phyloP scores from a whole-genome alignment of 768 basidiomycete genomes.

The Lactarius trivialis region DNA sequence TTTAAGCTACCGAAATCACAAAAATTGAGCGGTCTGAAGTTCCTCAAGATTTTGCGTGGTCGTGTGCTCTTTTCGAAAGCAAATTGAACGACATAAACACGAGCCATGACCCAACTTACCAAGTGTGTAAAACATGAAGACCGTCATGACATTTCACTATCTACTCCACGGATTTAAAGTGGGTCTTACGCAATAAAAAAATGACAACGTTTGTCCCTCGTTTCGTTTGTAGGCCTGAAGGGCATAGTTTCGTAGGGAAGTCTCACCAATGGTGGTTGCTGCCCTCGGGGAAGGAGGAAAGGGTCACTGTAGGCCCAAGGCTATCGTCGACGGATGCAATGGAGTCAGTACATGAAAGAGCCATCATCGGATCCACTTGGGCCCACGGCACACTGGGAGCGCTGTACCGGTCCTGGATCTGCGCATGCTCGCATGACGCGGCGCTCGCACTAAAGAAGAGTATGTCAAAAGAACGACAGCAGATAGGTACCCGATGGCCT shows the following conservation, averaged over 20 bases:
- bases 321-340: neutral
- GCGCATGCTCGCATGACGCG: neutral
- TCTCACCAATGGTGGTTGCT: neutral
- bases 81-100: neutral
- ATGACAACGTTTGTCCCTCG: neutral
- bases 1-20: neutral
- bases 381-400: neutral
- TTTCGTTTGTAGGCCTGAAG: no score
- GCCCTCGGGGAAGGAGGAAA: no score
- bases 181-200: neutral
- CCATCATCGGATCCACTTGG: neutral
- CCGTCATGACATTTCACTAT: neutral
- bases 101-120: neutral
- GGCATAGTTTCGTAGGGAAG: no score
- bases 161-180: neutral
- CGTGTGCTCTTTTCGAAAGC: neutral
- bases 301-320: neutral
- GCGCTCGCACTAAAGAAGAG: neutral
- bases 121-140: neutral
- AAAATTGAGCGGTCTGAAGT: neutral
- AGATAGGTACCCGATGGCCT: neutral
- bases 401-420: neutral
- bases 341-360: neutral
- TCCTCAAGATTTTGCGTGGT: neutral
- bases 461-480: neutral